Evolutionary conservation across 371 early-diverging fungal species (phyloP).

Genomic region (Apophysomyces sp.): DNA sequence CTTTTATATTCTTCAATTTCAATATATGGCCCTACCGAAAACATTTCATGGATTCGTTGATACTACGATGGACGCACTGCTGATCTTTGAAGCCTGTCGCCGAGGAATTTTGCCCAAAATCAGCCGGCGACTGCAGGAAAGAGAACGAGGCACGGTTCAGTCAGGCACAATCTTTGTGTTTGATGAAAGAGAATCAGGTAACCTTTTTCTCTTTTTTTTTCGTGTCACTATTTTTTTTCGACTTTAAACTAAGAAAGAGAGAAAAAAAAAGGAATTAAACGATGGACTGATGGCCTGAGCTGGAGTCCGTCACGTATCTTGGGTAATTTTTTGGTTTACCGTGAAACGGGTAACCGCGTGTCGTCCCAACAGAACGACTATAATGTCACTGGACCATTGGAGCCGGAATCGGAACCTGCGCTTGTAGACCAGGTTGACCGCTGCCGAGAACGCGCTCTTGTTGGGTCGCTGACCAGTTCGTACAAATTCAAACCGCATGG

Average conservation of each 20-base stretch:
- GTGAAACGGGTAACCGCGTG: too few relatives aligned
- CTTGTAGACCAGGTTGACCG: too few relatives aligned
- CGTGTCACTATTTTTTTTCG: neutral
- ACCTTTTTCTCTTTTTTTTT: neutral
- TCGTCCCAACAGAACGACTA: too few relatives aligned
- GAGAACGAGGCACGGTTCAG: slow-evolving; percentile 37
- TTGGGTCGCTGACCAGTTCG: too few relatives aligned
- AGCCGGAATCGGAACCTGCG: neutral
- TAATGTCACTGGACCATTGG: too few relatives aligned
- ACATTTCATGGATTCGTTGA: slow-evolving; percentile 54
- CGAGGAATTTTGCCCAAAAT: slow-evolving; percentile 43
- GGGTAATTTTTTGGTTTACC: slow-evolving; percentile 52
- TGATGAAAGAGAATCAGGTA: slow-evolving; percentile 45
- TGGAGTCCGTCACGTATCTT: too few relatives aligned
- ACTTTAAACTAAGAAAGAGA: too few relatives aligned
- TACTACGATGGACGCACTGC: slow-evolving; percentile 53
- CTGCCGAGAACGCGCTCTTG: too few relatives aligned
- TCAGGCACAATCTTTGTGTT: slow-evolving; percentile 55
- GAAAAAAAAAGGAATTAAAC: slow-evolving; percentile 44
- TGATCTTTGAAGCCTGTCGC: slow-evolving; percentile 61
- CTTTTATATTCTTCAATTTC: too few relatives aligned
- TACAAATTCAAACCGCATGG: too few relatives aligned
- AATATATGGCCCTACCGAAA: slow-evolving; percentile 14
- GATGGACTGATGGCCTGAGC: slow-evolving; percentile 70
- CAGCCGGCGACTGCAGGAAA: slow-evolving; percentile 43